Evolutionary conservation across 305 asterid species (phyloP).

Genomic region (Fraxinus ornus): DNA sequence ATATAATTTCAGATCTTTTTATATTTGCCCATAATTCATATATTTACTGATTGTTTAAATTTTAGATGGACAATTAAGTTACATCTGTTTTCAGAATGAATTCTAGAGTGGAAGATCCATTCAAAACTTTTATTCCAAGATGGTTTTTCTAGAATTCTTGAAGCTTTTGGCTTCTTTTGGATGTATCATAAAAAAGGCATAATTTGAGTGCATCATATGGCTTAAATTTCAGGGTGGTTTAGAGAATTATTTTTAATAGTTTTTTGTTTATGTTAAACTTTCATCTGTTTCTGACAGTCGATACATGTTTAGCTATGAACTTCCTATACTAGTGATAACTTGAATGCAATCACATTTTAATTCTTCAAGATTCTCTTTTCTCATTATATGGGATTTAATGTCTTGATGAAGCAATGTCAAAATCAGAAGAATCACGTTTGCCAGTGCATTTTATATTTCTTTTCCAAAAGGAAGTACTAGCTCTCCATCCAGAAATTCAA

Average conservation of each 20-base stretch:
- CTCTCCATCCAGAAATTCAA: background rate
- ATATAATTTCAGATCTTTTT: background rate
- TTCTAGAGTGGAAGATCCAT: background rate
- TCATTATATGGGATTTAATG: background rate
- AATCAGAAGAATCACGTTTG: background rate
- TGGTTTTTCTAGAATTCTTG: background rate
- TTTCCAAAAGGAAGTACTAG: background rate
- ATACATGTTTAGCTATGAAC: background rate
- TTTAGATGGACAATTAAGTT: background rate
- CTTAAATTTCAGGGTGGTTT: background rate
- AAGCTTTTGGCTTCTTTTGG: background rate
- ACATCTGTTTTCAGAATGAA: background rate
- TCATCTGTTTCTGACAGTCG: background rate
- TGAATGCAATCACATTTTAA: background rate
- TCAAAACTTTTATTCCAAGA: background rate
- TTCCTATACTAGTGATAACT: background rate
- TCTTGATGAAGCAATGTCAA: background rate
- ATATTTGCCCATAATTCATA: background rate
- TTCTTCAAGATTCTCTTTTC: background rate
- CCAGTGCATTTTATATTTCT: background rate
- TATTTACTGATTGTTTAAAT: background rate
- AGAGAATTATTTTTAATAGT: background rate
- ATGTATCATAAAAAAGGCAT: background rate
- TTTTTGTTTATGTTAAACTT: background rate
- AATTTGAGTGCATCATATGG: background rate